Conservation (phyloP, 2,329 filamentous ascomycete genomes). For the Alternaria angustiovoidea region DNA sequence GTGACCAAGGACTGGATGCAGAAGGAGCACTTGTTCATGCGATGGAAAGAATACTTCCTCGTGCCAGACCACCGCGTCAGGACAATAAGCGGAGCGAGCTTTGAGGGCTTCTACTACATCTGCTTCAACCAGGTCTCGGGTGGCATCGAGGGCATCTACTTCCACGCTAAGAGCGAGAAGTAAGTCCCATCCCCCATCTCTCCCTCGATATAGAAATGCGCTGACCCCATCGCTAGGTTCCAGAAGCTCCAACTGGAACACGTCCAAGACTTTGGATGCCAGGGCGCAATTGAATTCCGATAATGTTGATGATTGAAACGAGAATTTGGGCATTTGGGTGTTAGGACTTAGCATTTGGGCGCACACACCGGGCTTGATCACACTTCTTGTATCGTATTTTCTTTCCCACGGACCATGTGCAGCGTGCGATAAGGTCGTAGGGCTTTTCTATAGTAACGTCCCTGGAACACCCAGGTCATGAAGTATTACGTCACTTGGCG, state of each 20-base stretch:
- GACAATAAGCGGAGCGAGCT: conserved; percentile 92
- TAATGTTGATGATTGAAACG: conserved; percentile 58
- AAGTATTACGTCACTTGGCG: conserved; percentile 28
- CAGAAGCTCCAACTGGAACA: conserved; percentile 93
- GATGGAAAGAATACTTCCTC: conserved; percentile 98
- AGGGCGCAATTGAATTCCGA: conserved; percentile 86
- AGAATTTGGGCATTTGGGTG: conserved; percentile 28
- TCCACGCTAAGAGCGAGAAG: conserved; percentile 98
- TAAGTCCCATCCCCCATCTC: conserved; percentile 59
- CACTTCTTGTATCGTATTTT: conserved; percentile 37
- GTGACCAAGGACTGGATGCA: conserved; percentile 75
- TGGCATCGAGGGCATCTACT: conserved; percentile 92
- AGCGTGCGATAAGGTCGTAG: conserved; percentile 39
- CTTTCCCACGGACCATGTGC: conserved; percentile 35
- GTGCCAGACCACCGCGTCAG: conserved; percentile 93
- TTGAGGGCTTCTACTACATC: conserved; percentile 99
- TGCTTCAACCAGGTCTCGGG: conserved; percentile 95
- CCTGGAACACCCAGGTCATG: conserved; percentile 8
- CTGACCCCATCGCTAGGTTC: conserved; percentile 65
- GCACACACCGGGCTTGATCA: conserved; percentile 27
- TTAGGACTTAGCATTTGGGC: conserved; percentile 38
- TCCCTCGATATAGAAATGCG: background rate
- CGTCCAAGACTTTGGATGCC: conserved; percentile 83
- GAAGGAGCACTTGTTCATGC: conserved; percentile 93
- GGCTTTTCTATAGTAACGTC: conserved; percentile 22